These are phyloP conservation scores for Monilinia fructicola DNA, from an alignment of 2,329 filamentous ascomycete genomes.

Conservation along the genomic window DNA sequence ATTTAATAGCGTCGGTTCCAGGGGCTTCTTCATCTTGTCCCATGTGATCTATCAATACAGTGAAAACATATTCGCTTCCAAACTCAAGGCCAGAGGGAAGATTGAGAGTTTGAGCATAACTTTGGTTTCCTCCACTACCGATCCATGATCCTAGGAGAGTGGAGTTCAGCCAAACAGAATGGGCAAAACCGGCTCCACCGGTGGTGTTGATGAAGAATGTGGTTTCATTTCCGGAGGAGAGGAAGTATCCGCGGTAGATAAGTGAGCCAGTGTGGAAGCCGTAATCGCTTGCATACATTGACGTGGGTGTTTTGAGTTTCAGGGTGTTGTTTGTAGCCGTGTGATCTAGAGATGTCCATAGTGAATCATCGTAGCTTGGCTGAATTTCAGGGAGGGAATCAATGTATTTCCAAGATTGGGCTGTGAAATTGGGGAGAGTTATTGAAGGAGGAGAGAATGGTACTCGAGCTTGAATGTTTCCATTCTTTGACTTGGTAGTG, in stretches of 20 bases:
- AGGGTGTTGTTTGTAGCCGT: conserved; percentile 28
- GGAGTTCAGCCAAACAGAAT: conserved; percentile 62
- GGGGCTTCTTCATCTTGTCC: conserved; percentile 65
- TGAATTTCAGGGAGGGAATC: conserved; percentile 68
- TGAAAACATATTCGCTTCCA: conserved; percentile 56
- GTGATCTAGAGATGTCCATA: conserved; percentile 57
- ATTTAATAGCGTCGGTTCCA: conserved; percentile 60
- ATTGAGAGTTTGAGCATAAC: conserved; percentile 58
- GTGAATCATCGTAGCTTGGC: conserved; percentile 61
- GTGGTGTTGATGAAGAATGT: conserved; percentile 54
- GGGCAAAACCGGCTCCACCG: conserved; percentile 66
- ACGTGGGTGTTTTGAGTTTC: conserved; percentile 59
- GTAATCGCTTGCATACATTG: conserved; percentile 70
- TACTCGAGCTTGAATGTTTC: conserved; percentile 41
- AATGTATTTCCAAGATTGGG: conserved; percentile 62
- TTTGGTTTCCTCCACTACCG: conserved; percentile 48
- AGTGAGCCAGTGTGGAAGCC: conserved; percentile 68
- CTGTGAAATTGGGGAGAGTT: conserved; percentile 54
- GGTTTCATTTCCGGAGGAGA: conserved; percentile 58
- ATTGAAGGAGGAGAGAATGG: conserved; percentile 52
- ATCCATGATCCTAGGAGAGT: conserved; percentile 60
- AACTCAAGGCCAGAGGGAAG: conserved; percentile 66
- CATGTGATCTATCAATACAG: conserved; percentile 68
- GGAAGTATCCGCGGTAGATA: conserved; percentile 68
- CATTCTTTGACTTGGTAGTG: conserved; percentile 54